These are phyloP conservation scores for Globisporangium paroecandrum DNA, from an alignment of 352 stramenopile species.

Conservation along the genomic window DNA sequence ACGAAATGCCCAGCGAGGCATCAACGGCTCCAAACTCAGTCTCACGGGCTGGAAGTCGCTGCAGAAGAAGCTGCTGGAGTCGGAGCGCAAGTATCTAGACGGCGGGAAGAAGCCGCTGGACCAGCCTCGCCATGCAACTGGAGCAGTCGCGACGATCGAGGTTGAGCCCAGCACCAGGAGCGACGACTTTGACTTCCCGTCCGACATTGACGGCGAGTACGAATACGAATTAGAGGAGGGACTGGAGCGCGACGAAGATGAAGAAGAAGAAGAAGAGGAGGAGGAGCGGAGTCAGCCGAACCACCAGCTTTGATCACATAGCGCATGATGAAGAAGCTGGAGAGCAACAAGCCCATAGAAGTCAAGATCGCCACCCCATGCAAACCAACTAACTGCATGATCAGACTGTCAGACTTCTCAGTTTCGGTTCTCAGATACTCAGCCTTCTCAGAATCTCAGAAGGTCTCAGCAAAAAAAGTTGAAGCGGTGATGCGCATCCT, in stretches of 20 bases:
- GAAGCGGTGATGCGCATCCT: slow-evolving; percentile 14
- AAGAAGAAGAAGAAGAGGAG: too few species aligned
- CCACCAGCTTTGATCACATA: background rate
- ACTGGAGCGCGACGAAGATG: background rate
- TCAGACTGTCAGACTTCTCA: slow-evolving; percentile 1
- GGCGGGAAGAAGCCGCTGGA: background rate
- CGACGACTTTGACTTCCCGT: background rate
- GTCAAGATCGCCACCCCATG: background rate
- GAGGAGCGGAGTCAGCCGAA: background rate
- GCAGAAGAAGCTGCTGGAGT: slow-evolving; percentile 36
- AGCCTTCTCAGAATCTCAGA: background rate
- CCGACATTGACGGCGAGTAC: background rate
- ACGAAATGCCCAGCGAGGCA: slow-evolving; percentile 11
- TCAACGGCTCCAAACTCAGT: slow-evolving; percentile 25
- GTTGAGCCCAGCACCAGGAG: background rate
- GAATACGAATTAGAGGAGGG: background rate
- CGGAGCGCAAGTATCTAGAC: slow-evolving; percentile 17
- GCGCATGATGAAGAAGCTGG: background rate
- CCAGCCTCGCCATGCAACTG: background rate
- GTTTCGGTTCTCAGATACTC: slow-evolving; percentile 3
- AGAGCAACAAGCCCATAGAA: background rate
- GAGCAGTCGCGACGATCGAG: background rate
- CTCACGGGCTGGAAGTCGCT: slow-evolving; percentile 50
- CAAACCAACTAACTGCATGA: background rate
- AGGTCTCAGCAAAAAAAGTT: background rate